A percentile compares a stretch with the other conserved stretches of the same genome.
Conservation (phyloP, 805 yeast species). For the Spathaspora sp. region DNA sequence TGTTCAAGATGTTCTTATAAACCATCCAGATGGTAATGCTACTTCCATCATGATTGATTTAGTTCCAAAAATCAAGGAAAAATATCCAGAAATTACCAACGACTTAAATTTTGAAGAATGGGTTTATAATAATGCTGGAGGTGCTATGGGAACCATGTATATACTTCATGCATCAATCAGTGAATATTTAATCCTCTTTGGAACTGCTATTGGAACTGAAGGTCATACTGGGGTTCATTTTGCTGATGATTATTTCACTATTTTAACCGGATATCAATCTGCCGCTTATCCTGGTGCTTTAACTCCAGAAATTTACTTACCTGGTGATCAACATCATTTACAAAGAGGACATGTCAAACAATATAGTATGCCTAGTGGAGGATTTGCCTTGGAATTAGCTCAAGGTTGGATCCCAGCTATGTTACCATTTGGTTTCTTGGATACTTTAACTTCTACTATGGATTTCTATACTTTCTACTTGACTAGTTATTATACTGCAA, state of each 20-base stretch:
- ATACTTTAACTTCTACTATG: slow-evolving; percentile 72
- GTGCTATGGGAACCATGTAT: slow-evolving; percentile 97
- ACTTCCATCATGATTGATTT: slow-evolving; percentile 62
- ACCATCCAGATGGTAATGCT: slow-evolving; percentile 55
- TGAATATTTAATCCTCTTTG: slow-evolving; percentile 91
- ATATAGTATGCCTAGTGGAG: slow-evolving; percentile 77
- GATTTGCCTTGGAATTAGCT: slow-evolving; percentile 90
- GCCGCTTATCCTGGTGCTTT: slow-evolving; percentile 69
- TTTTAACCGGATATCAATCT: slow-evolving; percentile 71
- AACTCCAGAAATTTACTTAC: slow-evolving; percentile 65
- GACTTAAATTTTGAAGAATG: slow-evolving; percentile 75
- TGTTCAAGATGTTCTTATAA: slow-evolving; percentile 50
- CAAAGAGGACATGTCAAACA: slow-evolving; percentile 74
- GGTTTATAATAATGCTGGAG: slow-evolving; percentile 98
- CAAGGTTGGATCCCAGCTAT: slow-evolving; percentile 99
- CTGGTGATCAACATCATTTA: slow-evolving; percentile 87
- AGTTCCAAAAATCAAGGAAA: slow-evolving; percentile 51
- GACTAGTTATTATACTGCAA: slow-evolving; percentile 73
- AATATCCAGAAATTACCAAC: slow-evolving; percentile 74
- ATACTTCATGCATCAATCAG: slow-evolving; percentile 91
- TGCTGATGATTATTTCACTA: slow-evolving; percentile 97
- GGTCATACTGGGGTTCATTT: slow-evolving; percentile 96
- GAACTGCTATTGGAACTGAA: slow-evolving; percentile 90
- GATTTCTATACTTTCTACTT: slow-evolving; percentile 66
- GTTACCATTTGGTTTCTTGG: slow-evolving; percentile 94